Percentiles rank a stretch among this genome's conserved stretches.
Evolutionary conservation across 495 filamentous ascomycete species (phyloP).

Genomic region (Sabuloglossum arenarium): DNA sequence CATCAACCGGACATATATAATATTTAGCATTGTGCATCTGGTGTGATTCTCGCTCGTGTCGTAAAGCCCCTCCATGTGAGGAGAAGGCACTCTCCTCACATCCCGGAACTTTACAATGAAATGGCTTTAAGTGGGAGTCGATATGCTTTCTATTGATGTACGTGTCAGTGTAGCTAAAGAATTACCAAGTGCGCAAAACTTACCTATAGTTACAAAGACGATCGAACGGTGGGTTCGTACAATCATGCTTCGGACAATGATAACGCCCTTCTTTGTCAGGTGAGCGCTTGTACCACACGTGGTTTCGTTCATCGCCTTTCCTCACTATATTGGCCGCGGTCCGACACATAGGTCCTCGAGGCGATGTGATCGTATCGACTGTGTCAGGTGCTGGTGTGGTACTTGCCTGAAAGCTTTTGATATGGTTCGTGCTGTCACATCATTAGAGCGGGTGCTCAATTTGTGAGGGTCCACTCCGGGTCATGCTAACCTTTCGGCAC

Average conservation of each 20-base stretch:
- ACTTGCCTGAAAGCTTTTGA: too few relatives aligned
- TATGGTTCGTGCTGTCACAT: too few relatives aligned
- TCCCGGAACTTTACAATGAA: slow-evolving; percentile 62
- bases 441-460: too few relatives aligned
- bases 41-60: slow-evolving; percentile 85
- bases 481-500: too few relatives aligned
- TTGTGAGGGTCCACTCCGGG: too few relatives aligned
- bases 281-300: slow-evolving; percentile 43
- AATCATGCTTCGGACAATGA: slow-evolving; percentile 68
- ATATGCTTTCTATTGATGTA: slow-evolving; percentile 55
- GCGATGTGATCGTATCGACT: too few relatives aligned
- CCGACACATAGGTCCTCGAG: too few relatives aligned
- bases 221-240: slow-evolving; percentile 61
- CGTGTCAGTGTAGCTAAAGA: neutral
- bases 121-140: slow-evolving; percentile 85
- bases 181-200: slow-evolving; percentile 18
- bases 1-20: slow-evolving; percentile 62
- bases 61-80: slow-evolving; percentile 87
- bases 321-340: neutral
- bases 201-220: slow-evolving; percentile 93
- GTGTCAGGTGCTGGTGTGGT: too few relatives aligned
- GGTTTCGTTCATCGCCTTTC: neutral
- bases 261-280: slow-evolving; percentile 58
- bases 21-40: slow-evolving; percentile 85
- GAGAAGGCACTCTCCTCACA: slow-evolving; percentile 72